Conservation (phyloP, 768 basidiomycete genomes). For the Auricularia sp. region DNA sequence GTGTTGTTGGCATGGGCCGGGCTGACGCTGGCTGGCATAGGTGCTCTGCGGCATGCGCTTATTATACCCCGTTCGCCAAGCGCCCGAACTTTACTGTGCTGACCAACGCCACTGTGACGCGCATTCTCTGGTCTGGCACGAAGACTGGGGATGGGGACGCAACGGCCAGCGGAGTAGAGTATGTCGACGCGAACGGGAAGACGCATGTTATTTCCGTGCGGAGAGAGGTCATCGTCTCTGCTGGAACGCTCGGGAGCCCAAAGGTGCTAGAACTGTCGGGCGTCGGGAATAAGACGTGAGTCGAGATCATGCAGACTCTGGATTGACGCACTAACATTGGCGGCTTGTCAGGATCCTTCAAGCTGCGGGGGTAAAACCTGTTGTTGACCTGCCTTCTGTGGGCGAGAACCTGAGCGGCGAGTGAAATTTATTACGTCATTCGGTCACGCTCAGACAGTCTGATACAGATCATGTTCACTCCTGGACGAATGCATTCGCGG, state of each 20-base stretch:
- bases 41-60: background rate
- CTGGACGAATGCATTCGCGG: slow-evolving; percentile 9
- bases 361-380: slow-evolving; percentile 2
- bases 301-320: background rate
- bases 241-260: slow-evolving; percentile 15
- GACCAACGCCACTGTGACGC: slow-evolving; percentile 6
- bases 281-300: slow-evolving; percentile 23
- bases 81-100: slow-evolving; percentile 6
- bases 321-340: background rate
- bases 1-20: background rate
- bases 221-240: slow-evolving; percentile 26
- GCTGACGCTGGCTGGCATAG: background rate
- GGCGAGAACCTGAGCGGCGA: slow-evolving; percentile 4
- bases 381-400: slow-evolving; percentile 6
- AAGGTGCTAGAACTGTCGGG: slow-evolving; percentile 30
- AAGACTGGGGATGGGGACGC: background rate
- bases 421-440: background rate
- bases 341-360: background rate
- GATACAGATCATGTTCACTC: slow-evolving; percentile 9
- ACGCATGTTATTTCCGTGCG: slow-evolving; percentile 25
- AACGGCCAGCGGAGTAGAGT: slow-evolving; percentile 3
- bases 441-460: background rate
- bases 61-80: slow-evolving; percentile 1
- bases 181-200: slow-evolving; percentile 11
- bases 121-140: slow-evolving; percentile 4